Evolutionary conservation across 345 rosid species (phyloP).

Genomic region (Ceriops decandra): DNA sequence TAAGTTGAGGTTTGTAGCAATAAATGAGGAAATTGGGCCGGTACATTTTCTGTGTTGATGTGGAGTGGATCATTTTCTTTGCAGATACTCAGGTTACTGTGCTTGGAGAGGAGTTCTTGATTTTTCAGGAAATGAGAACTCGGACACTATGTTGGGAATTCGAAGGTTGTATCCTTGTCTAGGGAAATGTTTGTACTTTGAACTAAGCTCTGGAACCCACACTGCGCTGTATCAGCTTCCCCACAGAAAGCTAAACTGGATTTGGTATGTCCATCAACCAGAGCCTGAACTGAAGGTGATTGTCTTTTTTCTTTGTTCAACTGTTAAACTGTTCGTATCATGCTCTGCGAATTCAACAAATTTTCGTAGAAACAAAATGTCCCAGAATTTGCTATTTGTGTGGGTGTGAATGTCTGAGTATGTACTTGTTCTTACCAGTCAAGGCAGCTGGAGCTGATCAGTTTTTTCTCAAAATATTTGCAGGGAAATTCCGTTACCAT

Average conservation of each 20-base stretch:
- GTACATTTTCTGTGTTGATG: neutral
- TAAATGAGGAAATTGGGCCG: neutral
- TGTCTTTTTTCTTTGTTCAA: neutral
- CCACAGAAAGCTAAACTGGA: conserved; percentile 63
- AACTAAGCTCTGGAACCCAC: conserved; percentile 46
- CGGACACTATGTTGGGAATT: conserved; percentile 42
- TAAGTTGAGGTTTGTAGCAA: conserved; percentile 52
- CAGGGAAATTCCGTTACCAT: conserved; percentile 70
- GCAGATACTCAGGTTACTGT: conserved; percentile 78
- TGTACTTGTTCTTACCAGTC: no score
- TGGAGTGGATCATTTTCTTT: neutral
- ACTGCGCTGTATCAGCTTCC: conserved; percentile 55
- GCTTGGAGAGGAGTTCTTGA: conserved; percentile 85
- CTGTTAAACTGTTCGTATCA: neutral
- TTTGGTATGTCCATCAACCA: conserved; percentile 69
- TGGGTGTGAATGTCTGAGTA: no score
- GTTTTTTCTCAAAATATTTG: neutral
- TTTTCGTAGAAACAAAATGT: no score
- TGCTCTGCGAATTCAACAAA: neutral
- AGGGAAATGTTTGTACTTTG: conserved; percentile 69
- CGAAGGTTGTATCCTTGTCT: conserved; percentile 53
- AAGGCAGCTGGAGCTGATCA: neutral
- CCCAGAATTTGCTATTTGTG: no score
- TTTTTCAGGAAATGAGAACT: conserved; percentile 49
- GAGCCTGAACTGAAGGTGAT: conserved; percentile 64